Percentiles rank a stretch among this genome's conserved stretches.
Evolutionary conservation across 805 yeast genomes (phyloP).

Genomic region (Candida ovalis): DNA sequence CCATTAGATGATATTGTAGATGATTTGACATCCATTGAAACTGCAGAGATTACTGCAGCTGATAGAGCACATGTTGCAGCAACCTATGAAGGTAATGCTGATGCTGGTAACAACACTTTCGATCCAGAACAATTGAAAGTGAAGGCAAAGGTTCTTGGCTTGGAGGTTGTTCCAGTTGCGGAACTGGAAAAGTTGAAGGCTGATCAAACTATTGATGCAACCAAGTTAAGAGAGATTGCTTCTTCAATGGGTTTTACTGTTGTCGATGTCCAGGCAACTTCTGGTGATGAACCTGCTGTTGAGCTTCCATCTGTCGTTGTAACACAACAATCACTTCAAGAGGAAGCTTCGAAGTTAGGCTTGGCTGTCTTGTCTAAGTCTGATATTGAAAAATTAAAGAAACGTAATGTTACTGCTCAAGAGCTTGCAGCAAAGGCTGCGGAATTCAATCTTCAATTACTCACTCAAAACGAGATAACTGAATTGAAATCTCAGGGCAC

Average conservation of each 20-base stretch:
- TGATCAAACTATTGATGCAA: constrained; percentile 4
- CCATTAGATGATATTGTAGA: constrained; percentile 23
- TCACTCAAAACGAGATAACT: constrained; percentile 25
- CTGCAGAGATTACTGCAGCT: constrained; percentile 10
- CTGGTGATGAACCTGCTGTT: background rate
- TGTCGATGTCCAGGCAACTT: constrained; percentile 4
- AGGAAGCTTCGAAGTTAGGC: constrained; percentile 29
- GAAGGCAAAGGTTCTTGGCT: constrained; percentile 18
- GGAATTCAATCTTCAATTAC: constrained; percentile 37
- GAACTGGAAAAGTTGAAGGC: constrained; percentile 13
- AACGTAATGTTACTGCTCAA: constrained; percentile 27
- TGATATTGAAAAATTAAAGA: constrained; percentile 30
- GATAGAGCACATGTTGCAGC: constrained; percentile 6
- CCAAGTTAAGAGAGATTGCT: constrained; percentile 21
- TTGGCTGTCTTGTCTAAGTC: constrained; percentile 30
- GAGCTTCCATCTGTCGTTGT: background rate
- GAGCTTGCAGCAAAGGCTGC: constrained; percentile 36
- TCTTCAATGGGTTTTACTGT: constrained; percentile 13
- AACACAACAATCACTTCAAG: constrained; percentile 10
- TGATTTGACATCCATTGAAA: constrained; percentile 24
- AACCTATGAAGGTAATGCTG: background rate
- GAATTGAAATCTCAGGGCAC: constrained; percentile 12
- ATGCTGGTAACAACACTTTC: constrained; percentile 3
- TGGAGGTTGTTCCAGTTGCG: constrained; percentile 12
- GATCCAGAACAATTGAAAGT: constrained; percentile 8